Percentiles rank a stretch among this genome's conserved stretches.
Conservation (phyloP, 139 green algal genomes). For the Penium margaritaceum region DNA sequence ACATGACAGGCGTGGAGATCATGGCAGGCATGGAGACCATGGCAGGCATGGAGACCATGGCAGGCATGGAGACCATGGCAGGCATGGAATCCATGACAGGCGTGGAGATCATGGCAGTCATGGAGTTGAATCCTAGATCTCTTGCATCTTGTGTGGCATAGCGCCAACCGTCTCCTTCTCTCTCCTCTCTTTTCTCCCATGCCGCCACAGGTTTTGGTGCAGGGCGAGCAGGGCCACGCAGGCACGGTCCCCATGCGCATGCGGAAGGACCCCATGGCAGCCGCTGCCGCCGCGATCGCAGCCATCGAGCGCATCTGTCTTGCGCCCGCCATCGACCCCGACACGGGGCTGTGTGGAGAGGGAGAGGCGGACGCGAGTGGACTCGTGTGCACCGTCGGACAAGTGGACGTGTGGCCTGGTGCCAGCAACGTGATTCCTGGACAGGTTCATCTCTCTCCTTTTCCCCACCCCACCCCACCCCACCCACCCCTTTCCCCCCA, state of each 20-base stretch:
- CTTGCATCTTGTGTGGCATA: no score
- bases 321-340: background rate
- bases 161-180: background rate
- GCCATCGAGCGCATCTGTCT: conserved; percentile 64
- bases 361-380: conserved; percentile 29
- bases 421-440: conserved; percentile 81
- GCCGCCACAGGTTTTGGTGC: background rate
- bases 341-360: no score
- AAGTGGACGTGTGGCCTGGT: conserved; percentile 65
- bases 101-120: no score
- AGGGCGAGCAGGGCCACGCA: conserved; percentile 65
- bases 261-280: conserved; percentile 66
- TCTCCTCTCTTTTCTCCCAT: background rate
- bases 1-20: conserved; percentile 59
- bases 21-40: conserved; percentile 65
- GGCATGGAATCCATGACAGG: no score
- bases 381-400: conserved; percentile 85
- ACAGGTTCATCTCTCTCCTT: conserved; percentile 14
- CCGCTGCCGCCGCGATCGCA: conserved; percentile 59
- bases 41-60: no score
- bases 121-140: no score
- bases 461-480: no score
- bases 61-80: no score
- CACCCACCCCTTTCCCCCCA: no score
- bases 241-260: conserved; percentile 82